Evolutionary conservation across 192 early-diverging fungal species (phyloP), one percentile per base, ranked within the genome.

Genomic region (Allomyces macrogynus): DNA sequence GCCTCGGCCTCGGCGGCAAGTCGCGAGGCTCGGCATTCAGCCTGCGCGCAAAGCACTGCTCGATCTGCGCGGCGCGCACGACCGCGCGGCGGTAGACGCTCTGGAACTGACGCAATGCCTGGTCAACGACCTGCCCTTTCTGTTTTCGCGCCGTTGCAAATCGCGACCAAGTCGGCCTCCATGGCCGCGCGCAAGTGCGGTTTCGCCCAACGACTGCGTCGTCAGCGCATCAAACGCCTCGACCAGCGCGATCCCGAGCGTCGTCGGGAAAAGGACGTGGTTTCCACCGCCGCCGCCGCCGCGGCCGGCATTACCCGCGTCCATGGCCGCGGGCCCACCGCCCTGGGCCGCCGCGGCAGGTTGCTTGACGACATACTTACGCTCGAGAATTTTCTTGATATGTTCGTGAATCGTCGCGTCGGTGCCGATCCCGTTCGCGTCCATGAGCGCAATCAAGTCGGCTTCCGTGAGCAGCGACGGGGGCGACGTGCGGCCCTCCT

Each of bases 371-470:
- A 80, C 84, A 71, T 99, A 99, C 44, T 93, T 81, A 14, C 95
- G 83, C 1, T 88, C 86, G 12, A 85, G 81, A 42, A 99, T 88
- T 63, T 84, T 97, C 68, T 92, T 89, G 69, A 99, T 99, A 64
- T 97, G 94, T 42, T 94, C 88, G 10, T 86, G 86, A 32, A 97
- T 95, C 0, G 95, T 99, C 0, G 95, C 94, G 72, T 99, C 95
- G 8, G 95, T 99, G 16, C 92, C 95, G 54, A 99, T 97, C 20
- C 89, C 91, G 68, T 87, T 87, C 71, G 88, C 85, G 65, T 97
- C 90, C 93, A 99, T 95, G 23, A 88, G 65, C 0, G 76, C 78
- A 68, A 99, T 91, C 42, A 99, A 76, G 27, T 97, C 92, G 12
- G 82, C 75, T 67, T 93, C 92, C 0, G 84, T 89, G 23, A 99